Conservation (phyloP, 306 rosid genomes). For the Castanopsis chinensis region DNA sequence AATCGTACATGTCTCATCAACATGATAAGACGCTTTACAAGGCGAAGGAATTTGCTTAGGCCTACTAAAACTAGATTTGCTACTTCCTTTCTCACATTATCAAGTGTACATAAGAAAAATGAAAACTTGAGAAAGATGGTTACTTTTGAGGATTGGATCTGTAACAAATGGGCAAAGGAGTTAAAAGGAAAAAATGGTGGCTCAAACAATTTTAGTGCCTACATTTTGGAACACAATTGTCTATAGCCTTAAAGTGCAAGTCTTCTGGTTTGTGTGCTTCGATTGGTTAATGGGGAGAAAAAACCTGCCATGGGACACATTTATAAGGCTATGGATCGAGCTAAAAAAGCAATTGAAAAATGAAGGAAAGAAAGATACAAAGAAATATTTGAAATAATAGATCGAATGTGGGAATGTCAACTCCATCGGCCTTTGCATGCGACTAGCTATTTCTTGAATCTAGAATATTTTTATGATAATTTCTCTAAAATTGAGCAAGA, state of each 20-base stretch:
- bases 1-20: background rate
- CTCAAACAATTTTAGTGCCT: background rate
- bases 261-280: no score
- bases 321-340: background rate
- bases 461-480: background rate
- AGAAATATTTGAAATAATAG: no score
- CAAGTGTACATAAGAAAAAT: background rate
- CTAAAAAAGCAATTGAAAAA: background rate
- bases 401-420: no score
- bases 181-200: background rate
- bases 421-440: no score
- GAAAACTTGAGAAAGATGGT: background rate
- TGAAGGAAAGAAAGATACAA: background rate
- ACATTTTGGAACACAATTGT: background rate
- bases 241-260: background rate
- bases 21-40: background rate
- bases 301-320: background rate
- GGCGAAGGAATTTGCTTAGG: background rate
- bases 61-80: constrained; percentile 5
- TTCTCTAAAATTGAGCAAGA: background rate
- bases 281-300: no score
- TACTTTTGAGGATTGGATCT: background rate
- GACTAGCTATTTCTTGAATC: no score
- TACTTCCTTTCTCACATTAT: background rate
- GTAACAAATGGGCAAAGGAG: background rate